Conservation (phyloP, 179 eudicot species). For the Beta macrorhiza region DNA sequence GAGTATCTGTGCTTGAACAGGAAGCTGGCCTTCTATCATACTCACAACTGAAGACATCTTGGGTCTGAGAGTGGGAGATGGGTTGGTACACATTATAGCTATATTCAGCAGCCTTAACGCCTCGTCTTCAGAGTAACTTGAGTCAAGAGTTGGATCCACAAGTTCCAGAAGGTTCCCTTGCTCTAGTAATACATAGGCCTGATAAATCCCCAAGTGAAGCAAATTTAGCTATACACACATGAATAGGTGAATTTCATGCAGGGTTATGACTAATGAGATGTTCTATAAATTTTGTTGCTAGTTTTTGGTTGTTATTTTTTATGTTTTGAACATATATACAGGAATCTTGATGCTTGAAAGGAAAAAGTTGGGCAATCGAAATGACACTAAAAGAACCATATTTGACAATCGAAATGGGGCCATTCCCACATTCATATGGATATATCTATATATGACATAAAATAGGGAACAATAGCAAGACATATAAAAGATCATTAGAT, state of each 20-base stretch:
- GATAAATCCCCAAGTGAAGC: not conserved
- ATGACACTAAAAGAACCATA: not conserved
- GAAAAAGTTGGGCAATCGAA: too few relatives aligned
- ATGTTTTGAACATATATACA: not conserved
- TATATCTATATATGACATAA: not conserved
- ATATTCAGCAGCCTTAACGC: slow-evolving; percentile 52
- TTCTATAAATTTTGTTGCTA: too few relatives aligned
- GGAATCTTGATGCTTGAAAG: not conserved
- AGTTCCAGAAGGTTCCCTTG: slow-evolving; percentile 64
- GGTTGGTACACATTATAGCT: slow-evolving; percentile 67
- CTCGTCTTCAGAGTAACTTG: slow-evolving; percentile 55
- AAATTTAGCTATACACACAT: not conserved
- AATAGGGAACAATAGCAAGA: too few relatives aligned
- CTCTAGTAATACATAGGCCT: slow-evolving; percentile 65
- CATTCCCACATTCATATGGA: not conserved
- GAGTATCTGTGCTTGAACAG: slow-evolving; percentile 52
- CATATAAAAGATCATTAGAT: not conserved
- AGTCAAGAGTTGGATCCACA: slow-evolving; percentile 55
- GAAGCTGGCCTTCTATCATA: slow-evolving; percentile 60
- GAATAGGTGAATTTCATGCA: not conserved
- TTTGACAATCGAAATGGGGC: not conserved
- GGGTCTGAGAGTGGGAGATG: slow-evolving; percentile 71
- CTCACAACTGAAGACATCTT: slow-evolving; percentile 69
- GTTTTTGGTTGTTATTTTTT: not conserved
- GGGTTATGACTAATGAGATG: not conserved